Conservation (phyloP, 768 basidiomycete genomes). For the Tulasnella sp. region DNA sequence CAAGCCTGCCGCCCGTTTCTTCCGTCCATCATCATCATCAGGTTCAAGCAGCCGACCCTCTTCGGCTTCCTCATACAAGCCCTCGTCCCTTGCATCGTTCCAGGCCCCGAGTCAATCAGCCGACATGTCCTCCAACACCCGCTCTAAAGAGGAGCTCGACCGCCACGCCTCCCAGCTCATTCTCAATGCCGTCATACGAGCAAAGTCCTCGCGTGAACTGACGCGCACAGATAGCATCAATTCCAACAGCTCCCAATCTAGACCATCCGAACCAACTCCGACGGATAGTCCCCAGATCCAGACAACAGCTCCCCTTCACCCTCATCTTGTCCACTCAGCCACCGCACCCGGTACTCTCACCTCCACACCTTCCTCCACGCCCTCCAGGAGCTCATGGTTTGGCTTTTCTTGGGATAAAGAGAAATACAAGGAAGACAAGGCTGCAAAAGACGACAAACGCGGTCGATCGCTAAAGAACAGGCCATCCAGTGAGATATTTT, state of each 20-base stretch:
- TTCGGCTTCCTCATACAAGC: constrained; percentile 7
- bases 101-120: background rate
- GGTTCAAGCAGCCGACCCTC: background rate
- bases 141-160: constrained; percentile 26
- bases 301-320: constrained; percentile 51
- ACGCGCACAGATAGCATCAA: constrained; percentile 11
- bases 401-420: background rate
- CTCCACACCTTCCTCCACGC: background rate
- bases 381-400: background rate
- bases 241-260: constrained; percentile 19
- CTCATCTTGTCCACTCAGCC: constrained; percentile 19
- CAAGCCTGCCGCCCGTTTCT: background rate
- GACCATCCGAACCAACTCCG: constrained; percentile 22
- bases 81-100: background rate
- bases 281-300: constrained; percentile 49
- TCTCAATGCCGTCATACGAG: constrained; percentile 41
- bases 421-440: constrained; percentile 26
- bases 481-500: constrained; percentile 5
- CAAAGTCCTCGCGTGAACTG: constrained; percentile 23
- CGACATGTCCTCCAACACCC: background rate
- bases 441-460: constrained; percentile 26
- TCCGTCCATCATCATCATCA: background rate
- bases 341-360: background rate
- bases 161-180: constrained; percentile 36
- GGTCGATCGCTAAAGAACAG: constrained; percentile 28